Percentiles rank a stretch among this genome's conserved stretches.
Evolutionary conservation across 768 basidiomycete genomes (phyloP).

Genomic region (Podaxis sp.): DNA sequence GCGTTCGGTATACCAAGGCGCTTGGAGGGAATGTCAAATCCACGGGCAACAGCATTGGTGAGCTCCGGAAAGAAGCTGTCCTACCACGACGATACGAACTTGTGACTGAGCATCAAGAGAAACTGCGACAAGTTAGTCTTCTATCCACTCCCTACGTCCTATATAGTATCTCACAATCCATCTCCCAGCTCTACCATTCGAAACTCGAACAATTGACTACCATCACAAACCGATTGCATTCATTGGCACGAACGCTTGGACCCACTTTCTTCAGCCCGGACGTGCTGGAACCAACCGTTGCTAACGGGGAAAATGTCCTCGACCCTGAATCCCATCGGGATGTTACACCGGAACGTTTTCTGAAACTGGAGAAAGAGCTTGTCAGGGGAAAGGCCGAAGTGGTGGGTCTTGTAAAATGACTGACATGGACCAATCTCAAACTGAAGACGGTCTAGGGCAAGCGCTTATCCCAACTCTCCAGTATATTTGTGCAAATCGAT

Average conservation of each 20-base stretch:
- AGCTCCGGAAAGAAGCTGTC: conserved; percentile 68
- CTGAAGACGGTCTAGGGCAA: conserved; percentile 46
- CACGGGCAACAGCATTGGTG: conserved; percentile 60
- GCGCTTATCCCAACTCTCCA: conserved; percentile 62
- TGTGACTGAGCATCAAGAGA: conserved; percentile 72
- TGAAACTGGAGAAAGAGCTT: conserved; percentile 79
- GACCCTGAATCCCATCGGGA: conserved; percentile 52
- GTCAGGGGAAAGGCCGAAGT: conserved; percentile 85
- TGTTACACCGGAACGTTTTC: conserved; percentile 79
- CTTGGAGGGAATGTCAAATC: conserved; percentile 72
- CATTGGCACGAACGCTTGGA: conserved; percentile 60
- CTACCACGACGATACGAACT: conserved; percentile 72
- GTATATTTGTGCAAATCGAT: conserved; percentile 72
- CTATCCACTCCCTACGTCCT: background rate
- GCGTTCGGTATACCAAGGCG: conserved; percentile 63
- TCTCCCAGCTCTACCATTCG: conserved; percentile 61
- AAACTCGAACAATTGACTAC: conserved; percentile 75
- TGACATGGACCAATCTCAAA: background rate
- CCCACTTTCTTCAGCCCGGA: conserved; percentile 57
- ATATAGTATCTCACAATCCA: conserved; percentile 1
- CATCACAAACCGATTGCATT: conserved; percentile 61
- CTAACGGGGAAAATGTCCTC: conserved; percentile 35
- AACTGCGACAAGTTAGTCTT: conserved; percentile 66
- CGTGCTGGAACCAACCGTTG: conserved; percentile 45
- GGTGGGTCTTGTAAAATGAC: conserved; percentile 41